Evolutionary conservation across 306 rosid genomes (phyloP).

Genomic region (Castanea crenata): DNA sequence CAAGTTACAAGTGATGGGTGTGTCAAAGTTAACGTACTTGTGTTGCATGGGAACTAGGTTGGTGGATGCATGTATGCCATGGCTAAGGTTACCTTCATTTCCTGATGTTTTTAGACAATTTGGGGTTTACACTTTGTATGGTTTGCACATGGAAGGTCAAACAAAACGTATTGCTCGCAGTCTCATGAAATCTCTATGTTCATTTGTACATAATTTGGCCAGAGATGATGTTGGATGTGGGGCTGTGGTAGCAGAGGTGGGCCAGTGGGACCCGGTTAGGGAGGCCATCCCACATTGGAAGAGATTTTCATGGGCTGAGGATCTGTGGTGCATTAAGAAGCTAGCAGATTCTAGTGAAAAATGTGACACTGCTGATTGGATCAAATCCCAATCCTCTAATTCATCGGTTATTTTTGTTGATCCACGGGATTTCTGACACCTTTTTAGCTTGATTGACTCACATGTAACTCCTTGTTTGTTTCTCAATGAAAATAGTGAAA

Average conservation of each 20-base stretch:
- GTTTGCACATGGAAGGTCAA: constrained; percentile 73
- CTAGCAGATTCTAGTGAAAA: constrained; percentile 29
- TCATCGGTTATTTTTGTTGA: constrained; percentile 69
- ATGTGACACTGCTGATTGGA: constrained; percentile 37
- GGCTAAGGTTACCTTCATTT: constrained; percentile 84
- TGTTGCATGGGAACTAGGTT: constrained; percentile 71
- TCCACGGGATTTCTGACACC: constrained; percentile 72
- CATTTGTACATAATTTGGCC: constrained; percentile 73
- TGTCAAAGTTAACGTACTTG: constrained; percentile 52
- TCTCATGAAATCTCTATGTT: constrained; percentile 62
- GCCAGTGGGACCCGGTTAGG: constrained; percentile 76
- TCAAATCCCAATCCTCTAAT: constrained; percentile 37
- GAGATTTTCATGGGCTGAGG: constrained; percentile 76
- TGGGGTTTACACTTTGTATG: constrained; percentile 77
- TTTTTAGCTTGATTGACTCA: neutral
- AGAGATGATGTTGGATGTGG: constrained; percentile 71
- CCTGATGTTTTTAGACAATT: constrained; percentile 79
- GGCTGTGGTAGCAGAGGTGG: constrained; percentile 78
- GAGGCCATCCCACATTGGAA: constrained; percentile 82
- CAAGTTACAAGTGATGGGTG: constrained; percentile 75
- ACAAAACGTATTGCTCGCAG: constrained; percentile 30
- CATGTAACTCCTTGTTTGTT: neutral
- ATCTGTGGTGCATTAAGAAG: constrained; percentile 81
- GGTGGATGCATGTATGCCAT: constrained; percentile 78
- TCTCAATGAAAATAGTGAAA: neutral